Conservation (phyloP, 164 flowering plant genomes). For the Chloranthus sessilifolius region DNA sequence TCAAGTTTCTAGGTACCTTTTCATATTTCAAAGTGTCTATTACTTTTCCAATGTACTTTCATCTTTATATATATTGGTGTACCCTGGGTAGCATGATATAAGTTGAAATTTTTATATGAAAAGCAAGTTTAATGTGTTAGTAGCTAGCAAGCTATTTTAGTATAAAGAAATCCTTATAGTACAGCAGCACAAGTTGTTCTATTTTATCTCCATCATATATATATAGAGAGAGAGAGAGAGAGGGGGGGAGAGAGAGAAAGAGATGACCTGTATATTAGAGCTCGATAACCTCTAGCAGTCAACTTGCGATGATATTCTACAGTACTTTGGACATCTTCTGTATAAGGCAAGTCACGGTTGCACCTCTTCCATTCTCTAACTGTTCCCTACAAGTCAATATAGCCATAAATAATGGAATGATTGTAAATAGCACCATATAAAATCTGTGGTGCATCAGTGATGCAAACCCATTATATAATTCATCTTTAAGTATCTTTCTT, state of each 20-base stretch:
- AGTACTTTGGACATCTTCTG: neutral
- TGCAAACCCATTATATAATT: too few relatives aligned
- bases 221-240: neutral
- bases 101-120: too few relatives aligned
- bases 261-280: constrained; percentile 10
- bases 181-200: too few relatives aligned
- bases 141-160: too few relatives aligned
- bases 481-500: neutral
- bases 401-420: neutral
- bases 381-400: neutral
- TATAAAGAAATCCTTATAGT: too few relatives aligned
- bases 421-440: neutral
- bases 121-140: too few relatives aligned
- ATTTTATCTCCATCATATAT: neutral
- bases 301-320: constrained; percentile 3
- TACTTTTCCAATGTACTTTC: too few relatives aligned
- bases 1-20: too few relatives aligned
- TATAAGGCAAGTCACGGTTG: neutral
- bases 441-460: neutral
- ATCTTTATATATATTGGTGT: too few relatives aligned
- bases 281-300: constrained; percentile 7
- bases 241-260: too few relatives aligned
- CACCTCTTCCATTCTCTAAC: constrained; percentile 9
- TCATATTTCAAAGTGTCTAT: too few relatives aligned
- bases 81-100: too few relatives aligned